Evolutionary conservation across 345 rosid species (phyloP).

Genomic region (Populus ilicifolia): DNA sequence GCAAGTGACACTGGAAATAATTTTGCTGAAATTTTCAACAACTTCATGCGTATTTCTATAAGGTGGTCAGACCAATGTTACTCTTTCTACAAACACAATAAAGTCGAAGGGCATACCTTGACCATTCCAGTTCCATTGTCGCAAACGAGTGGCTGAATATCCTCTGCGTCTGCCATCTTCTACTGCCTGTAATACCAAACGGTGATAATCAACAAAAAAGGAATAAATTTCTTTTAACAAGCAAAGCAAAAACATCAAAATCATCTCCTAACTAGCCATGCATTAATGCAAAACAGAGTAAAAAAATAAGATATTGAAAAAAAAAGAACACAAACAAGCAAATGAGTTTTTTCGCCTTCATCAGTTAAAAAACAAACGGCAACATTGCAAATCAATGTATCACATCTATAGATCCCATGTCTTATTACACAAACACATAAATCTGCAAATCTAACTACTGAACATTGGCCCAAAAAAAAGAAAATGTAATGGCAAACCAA

Average conservation of each 20-base stretch:
- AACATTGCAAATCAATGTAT: not conserved
- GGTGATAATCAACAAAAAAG: not conserved
- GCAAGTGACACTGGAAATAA: not conserved
- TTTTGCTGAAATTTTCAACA: not conserved
- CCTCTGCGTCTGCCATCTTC: slow-evolving; percentile 63
- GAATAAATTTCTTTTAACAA: not conserved
- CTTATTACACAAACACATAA: not conserved
- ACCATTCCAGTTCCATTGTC: slow-evolving; percentile 93
- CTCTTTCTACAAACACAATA: not conserved
- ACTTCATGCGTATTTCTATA: not conserved
- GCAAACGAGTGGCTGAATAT: slow-evolving; percentile 64
- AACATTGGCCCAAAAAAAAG: no score
- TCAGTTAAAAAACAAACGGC: no score
- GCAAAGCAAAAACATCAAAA: not conserved
- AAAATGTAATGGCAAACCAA: not conserved
- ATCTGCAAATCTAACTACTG: no score
- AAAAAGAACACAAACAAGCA: not conserved
- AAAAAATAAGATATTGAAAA: no score
- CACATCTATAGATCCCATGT: not conserved
- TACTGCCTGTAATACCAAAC: slow-evolving; percentile 28
- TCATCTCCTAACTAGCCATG: not conserved
- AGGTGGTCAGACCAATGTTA: not conserved
- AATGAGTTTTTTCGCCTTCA: no score
- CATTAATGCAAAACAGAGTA: not conserved
- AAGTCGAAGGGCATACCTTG: slow-evolving; percentile 39